Evolutionary conservation across 495 filamentous ascomycete species (phyloP).

Genomic region (Schizothecium vesticola): DNA sequence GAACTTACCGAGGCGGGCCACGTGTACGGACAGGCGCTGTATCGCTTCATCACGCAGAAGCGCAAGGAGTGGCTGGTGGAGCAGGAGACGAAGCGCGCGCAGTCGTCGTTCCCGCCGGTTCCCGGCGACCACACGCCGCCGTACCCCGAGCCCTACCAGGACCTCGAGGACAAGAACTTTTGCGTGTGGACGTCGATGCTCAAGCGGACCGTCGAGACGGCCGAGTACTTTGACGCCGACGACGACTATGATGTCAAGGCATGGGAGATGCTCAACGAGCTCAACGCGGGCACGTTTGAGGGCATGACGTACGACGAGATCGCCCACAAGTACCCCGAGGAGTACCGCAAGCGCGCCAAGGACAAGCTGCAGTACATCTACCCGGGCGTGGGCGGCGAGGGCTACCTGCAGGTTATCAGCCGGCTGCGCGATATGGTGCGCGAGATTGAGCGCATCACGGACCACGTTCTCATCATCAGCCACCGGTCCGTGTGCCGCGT

Average conservation of each 20-base stretch:
- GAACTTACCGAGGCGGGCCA: constrained; percentile 70
- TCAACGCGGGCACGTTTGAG: constrained; percentile 87
- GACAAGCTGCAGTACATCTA: constrained; percentile 94
- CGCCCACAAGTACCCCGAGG: constrained; percentile 61
- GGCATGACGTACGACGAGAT: constrained; percentile 94
- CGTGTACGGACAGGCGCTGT: constrained; percentile 64
- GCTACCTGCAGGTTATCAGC: constrained; percentile 95
- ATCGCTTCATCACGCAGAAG: constrained; percentile 71
- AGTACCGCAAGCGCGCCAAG: constrained; percentile 65
- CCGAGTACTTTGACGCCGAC: constrained; percentile 77
- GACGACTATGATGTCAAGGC: constrained; percentile 97
- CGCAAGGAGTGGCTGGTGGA: constrained; percentile 69
- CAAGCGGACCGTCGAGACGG: constrained; percentile 76
- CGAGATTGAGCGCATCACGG: constrained; percentile 93
- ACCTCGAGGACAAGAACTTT: constrained; percentile 74
- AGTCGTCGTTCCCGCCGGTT: constrained; percentile 71
- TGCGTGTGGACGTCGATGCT: constrained; percentile 99
- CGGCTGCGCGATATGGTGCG: constrained; percentile 92
- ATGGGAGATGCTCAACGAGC: constrained; percentile 97
- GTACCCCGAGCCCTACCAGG: constrained; percentile 71
- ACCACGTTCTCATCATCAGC: constrained; percentile 85
- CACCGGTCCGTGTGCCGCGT: constrained; percentile 89
- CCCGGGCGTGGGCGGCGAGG: constrained; percentile 90
- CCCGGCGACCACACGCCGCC: constrained; percentile 90
- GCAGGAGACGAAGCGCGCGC: constrained; percentile 64